These are phyloP conservation scores for Penicillium atrosanguineum DNA, from an alignment of 495 filamentous ascomycete species.

Conservation along the genomic window DNA sequence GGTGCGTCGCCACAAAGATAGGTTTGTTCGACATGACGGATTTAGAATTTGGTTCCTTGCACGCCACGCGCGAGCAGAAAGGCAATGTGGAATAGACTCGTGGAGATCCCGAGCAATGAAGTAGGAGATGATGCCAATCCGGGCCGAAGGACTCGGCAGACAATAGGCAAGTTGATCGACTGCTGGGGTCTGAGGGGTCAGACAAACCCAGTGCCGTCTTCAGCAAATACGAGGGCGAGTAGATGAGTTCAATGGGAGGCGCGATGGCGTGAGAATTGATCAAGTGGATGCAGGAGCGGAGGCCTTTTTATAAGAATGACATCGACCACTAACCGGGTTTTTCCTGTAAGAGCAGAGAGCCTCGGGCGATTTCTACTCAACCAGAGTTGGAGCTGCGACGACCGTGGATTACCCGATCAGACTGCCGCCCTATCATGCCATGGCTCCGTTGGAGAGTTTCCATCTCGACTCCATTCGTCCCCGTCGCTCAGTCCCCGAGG, in stretches of 20 bases:
- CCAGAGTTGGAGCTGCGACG: neutral
- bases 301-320: slow-evolving; percentile 16
- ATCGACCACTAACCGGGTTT: neutral
- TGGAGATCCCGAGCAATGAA: slow-evolving; percentile 11
- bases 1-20: slow-evolving; percentile 91
- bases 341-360: neutral
- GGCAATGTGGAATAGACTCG: slow-evolving; percentile 24
- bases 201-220: slow-evolving; percentile 7
- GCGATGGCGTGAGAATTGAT: slow-evolving; percentile 24
- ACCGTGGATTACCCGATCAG: neutral
- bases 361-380: neutral
- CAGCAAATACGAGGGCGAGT: slow-evolving; percentile 22
- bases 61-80: slow-evolving; percentile 4
- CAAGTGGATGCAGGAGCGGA: slow-evolving; percentile 4
- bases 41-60: neutral
- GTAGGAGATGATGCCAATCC: slow-evolving; percentile 1
- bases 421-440: neutral
- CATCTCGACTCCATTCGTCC: neutral
- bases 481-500: neutral
- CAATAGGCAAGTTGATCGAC: neutral
- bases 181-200: slow-evolving; percentile 12
- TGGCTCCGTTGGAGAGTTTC: neutral
- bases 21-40: slow-evolving; percentile 70
- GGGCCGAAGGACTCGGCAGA: neutral
- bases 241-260: slow-evolving; percentile 14